These are phyloP conservation scores for Acanthochlamys bracteata DNA, from an alignment of 106 monocot species.

Conservation along the genomic window DNA sequence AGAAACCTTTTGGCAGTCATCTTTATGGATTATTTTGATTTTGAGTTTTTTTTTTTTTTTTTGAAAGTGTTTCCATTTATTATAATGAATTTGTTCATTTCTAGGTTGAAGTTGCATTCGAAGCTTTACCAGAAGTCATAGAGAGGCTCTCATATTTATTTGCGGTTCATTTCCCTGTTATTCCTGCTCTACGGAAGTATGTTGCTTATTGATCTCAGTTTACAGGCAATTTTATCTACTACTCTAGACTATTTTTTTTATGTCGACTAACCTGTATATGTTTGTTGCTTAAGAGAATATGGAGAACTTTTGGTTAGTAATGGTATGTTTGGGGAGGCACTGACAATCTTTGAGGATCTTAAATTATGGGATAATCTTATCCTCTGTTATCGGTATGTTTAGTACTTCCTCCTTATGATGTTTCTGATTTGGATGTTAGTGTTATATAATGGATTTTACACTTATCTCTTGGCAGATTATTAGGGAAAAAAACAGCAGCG, in stretches of 20 bases:
- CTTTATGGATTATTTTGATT: too few relatives aligned
- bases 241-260: not conserved
- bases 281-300: slow-evolving; percentile 59
- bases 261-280: not conserved
- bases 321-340: slow-evolving; percentile 82
- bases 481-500: slow-evolving; percentile 84
- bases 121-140: slow-evolving; percentile 31
- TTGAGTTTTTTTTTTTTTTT: too few relatives aligned
- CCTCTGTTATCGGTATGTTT: slow-evolving; percentile 69
- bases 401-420: not conserved
- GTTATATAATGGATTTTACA: not conserved
- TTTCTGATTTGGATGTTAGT: not conserved
- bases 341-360: slow-evolving; percentile 88
- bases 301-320: slow-evolving; percentile 60
- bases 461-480: slow-evolving; percentile 36
- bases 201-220: not conserved
- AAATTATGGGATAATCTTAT: slow-evolving; percentile 96
- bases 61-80: too few relatives aligned
- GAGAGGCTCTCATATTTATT: slow-evolving; percentile 48
- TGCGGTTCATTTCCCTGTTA: slow-evolving; percentile 66
- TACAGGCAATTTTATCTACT: not conserved
- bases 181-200: slow-evolving; percentile 84
- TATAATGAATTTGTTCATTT: not conserved
- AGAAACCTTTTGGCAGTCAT: too few relatives aligned
- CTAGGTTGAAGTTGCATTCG: slow-evolving; percentile 55